phyloP scores from a whole-genome alignment of 1,139 yeast species.

The Pichia sp. region DNA sequence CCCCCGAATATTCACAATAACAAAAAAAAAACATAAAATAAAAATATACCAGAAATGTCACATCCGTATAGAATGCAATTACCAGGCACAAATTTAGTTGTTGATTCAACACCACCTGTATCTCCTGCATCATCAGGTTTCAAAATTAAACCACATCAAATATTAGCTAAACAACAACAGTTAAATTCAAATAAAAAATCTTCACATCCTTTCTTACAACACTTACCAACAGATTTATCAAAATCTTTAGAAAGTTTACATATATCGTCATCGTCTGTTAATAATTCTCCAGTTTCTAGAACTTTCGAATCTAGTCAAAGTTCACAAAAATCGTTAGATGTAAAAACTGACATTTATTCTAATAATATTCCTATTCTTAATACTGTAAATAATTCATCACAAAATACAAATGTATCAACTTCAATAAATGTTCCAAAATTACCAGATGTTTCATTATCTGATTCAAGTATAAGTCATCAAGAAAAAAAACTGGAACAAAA shows the following conservation, averaged over 20 bases:
- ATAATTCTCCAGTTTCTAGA: slow-evolving; percentile 2
- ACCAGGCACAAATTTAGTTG: background rate
- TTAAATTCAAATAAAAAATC: slow-evolving; percentile 1
- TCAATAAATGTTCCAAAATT: background rate
- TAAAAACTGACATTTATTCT: background rate
- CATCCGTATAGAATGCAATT: slow-evolving; percentile 15
- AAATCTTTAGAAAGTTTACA: slow-evolving; percentile 14
- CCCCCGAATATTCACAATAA: background rate
- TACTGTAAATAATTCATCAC: background rate
- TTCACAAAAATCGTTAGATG: background rate
- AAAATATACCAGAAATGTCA: slow-evolving; percentile 3
- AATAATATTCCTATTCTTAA: background rate
- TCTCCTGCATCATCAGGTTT: background rate
- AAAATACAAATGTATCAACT: background rate
- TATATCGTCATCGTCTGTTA: slow-evolving; percentile 3
- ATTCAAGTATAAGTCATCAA: background rate
- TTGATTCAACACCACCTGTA: background rate
- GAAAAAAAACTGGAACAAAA: too few relatives aligned
- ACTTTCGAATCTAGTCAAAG: background rate
- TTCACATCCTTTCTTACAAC: slow-evolving; percentile 16
- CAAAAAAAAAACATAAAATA: background rate
- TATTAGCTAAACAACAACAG: slow-evolving; percentile 8
- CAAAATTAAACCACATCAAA: slow-evolving; percentile 11
- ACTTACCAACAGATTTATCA: slow-evolving; percentile 13
- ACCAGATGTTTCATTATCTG: background rate